Conservation (phyloP, 805 yeast genomes). For the Candida koratica region DNA sequence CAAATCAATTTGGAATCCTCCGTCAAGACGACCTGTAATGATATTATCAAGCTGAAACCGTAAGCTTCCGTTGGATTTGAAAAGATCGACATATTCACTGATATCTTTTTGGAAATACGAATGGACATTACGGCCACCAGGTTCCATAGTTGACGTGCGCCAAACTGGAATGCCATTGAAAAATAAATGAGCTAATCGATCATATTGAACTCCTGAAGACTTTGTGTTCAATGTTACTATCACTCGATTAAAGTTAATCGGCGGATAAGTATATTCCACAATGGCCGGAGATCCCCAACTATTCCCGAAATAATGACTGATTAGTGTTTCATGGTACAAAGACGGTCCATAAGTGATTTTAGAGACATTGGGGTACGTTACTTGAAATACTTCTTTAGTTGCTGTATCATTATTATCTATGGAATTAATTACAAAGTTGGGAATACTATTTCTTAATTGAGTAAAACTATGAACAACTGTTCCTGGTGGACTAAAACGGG, state of each 20-base stretch:
- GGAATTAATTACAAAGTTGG: neutral
- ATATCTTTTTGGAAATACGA: conserved; percentile 61
- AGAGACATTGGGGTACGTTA: conserved; percentile 26
- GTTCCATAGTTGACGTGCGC: conserved; percentile 77
- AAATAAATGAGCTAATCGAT: conserved; percentile 60
- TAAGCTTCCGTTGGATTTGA: conserved; percentile 41
- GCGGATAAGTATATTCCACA: conserved; percentile 41
- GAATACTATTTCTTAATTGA: neutral
- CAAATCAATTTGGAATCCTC: conserved; percentile 54
- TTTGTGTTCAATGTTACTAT: conserved; percentile 50
- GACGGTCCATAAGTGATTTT: conserved; percentile 25
- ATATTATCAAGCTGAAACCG: conserved; percentile 63
- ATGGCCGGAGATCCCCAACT: conserved; percentile 58
- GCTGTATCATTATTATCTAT: neutral
- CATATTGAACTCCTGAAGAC: conserved; percentile 60
- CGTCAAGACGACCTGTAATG: conserved; percentile 51
- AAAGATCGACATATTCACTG: conserved; percentile 49
- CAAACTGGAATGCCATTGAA: conserved; percentile 65
- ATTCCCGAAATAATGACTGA: conserved; percentile 50
- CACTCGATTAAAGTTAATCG: conserved; percentile 46
- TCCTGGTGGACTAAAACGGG: neutral
- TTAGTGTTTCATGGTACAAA: conserved; percentile 37
- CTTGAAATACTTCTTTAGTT: conserved; percentile 21
- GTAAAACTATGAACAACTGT: neutral
- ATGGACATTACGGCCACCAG: conserved; percentile 43